Conservation (phyloP, 768 basidiomycete species). For the Cystobasidium ongulense region DNA sequence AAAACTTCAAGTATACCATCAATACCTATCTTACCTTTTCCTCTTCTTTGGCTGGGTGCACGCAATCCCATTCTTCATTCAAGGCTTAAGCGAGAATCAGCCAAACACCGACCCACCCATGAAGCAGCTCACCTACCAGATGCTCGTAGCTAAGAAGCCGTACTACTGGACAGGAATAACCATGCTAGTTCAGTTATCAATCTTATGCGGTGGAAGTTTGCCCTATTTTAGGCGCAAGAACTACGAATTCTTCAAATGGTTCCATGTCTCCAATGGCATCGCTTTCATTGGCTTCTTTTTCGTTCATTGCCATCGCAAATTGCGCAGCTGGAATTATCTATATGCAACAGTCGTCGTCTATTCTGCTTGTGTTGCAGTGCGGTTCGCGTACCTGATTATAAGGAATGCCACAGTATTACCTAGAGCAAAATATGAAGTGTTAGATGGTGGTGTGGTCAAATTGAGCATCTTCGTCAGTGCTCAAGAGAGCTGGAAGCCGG, state of each 20-base stretch:
- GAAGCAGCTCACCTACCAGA: conserved; percentile 34
- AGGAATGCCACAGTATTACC: conserved; percentile 38
- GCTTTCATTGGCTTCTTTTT: conserved; percentile 43
- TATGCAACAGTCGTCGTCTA: conserved; percentile 39
- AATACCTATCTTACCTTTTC: conserved; percentile 39
- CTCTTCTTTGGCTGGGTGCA: conserved; percentile 15
- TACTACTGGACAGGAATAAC: conserved; percentile 39
- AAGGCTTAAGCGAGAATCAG: conserved; percentile 33
- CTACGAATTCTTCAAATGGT: conserved; percentile 41
- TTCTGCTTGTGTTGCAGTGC: conserved; percentile 33
- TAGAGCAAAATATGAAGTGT: conserved; percentile 32
- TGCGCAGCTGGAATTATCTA: conserved; percentile 39
- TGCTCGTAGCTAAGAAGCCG: conserved; percentile 36
- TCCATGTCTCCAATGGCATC: conserved; percentile 37
- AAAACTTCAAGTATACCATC: conserved; percentile 42
- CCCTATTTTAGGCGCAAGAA: conserved; percentile 32
- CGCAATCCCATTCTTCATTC: conserved; percentile 40
- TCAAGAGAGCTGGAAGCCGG: conserved; percentile 38
- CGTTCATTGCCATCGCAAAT: conserved; percentile 40
- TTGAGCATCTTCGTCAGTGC: conserved; percentile 32
- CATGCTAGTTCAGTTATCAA: conserved; percentile 36
- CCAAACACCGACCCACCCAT: conserved; percentile 36
- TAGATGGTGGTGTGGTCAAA: conserved; percentile 37
- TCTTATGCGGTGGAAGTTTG: conserved; percentile 38
- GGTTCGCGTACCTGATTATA: conserved; percentile 39